Evolutionary conservation across 1,139 yeast species (phyloP), one percentile per base, ranked within the genome.

Genomic region (Kurtzmaniella quercitrusa): DNA sequence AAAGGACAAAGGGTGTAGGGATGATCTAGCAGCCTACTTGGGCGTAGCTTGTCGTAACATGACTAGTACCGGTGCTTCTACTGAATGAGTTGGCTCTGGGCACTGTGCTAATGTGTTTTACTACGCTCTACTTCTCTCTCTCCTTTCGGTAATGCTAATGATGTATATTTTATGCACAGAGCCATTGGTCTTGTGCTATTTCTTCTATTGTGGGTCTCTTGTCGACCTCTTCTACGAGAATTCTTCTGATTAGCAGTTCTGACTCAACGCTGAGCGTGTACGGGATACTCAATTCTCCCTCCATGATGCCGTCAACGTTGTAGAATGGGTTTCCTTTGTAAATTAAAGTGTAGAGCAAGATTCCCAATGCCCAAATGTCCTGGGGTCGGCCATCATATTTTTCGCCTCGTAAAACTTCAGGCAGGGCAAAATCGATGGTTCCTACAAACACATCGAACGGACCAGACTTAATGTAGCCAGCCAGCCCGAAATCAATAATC

Each of bases 401-500:
- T 47, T 82, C 83, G 8, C 98, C 98, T 43, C 83, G 76, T 31
- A 93, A 71, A 0, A 93, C 96, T 63, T 93, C 98, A 0, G 98
- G 98, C 0, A 97, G 94, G 0, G 98, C 98, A 62, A 91, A 93
- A 62, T 93, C 98, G 37, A 93, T 82, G 0, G 98, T 93, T 2
- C 98, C 98, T 1, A 93, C 98, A 66, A 93, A 93, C 10, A 91
- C 96, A 55, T 91, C 96, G 65, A 91, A 93, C 2, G 98, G 98
- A 0, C 98, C 98, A 63, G 84, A 91, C 51, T 78, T 81, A 18
- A 82, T 79, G 62, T 89, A 88, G 0, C 97, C 96, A 1, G 97
- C 96, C 44, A 95, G 84, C 0, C 98, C 98, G 64, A 90, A 93
- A 65, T 93, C 98, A 58, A 93, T 93, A 48, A 93, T 70, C 62